These are phyloP conservation scores for Lasiosphaeris hirsuta DNA, from an alignment of 495 filamentous ascomycete genomes.

Conservation along the genomic window DNA sequence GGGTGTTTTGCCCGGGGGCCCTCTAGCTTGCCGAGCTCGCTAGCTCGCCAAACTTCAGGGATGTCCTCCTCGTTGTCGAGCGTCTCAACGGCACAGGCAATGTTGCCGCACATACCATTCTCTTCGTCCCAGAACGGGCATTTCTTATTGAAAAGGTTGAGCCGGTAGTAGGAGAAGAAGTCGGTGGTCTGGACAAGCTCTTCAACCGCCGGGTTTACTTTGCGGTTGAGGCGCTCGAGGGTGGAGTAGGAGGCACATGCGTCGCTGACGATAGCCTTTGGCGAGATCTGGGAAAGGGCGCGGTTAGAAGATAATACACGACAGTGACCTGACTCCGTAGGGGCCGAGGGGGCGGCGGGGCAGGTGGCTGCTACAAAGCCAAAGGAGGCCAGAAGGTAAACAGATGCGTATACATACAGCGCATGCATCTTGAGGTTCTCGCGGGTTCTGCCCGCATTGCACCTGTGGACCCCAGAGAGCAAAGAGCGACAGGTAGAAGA, in stretches of 20 bases:
- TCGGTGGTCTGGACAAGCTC: conserved; percentile 83
- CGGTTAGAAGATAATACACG: conserved; percentile 36
- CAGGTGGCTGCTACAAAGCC: not conserved
- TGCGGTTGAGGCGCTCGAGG: conserved; percentile 77
- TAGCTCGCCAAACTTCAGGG: conserved; percentile 82
- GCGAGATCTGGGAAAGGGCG: conserved; percentile 46
- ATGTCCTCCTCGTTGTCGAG: conserved; percentile 94
- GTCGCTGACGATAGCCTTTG: conserved; percentile 66
- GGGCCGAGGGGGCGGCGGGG: too few relatives aligned
- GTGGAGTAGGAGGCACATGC: conserved; percentile 90
- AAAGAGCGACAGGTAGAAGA: conserved; percentile 77
- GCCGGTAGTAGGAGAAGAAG: conserved; percentile 94
- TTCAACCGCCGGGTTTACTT: conserved; percentile 74
- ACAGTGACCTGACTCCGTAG: conserved; percentile 13
- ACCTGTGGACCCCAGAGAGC: conserved; percentile 59
- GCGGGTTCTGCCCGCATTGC: conserved; percentile 29
- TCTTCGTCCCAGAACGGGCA: conserved; percentile 97
- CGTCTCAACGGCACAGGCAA: conserved; percentile 95
- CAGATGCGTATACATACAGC: conserved; percentile 40
- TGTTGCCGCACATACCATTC: conserved; percentile 93
- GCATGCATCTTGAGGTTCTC: conserved; percentile 38
- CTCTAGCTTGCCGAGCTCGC: conserved; percentile 88
- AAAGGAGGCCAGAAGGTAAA: conserved; percentile 16
- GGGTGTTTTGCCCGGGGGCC: conserved; percentile 90
- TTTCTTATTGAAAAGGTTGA: conserved; percentile 92